Evolutionary conservation across 2,329 filamentous ascomycete genomes (phyloP).

Genomic region (Ophiostoma piceae): DNA sequence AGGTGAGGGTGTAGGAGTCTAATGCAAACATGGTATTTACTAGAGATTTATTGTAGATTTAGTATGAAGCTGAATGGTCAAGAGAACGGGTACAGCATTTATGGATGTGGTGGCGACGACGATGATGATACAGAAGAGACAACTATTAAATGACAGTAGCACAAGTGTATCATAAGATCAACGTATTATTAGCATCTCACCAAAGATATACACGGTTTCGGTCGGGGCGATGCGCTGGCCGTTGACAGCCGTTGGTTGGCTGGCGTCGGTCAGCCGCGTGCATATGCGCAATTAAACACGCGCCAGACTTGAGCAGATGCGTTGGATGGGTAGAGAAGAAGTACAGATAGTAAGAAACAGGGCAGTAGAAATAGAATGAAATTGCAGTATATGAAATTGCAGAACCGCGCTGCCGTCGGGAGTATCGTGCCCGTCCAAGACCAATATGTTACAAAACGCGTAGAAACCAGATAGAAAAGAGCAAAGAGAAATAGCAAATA

Average conservation of each 20-base stretch:
- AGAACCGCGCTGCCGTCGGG: conserved; percentile 1
- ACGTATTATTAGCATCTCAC: not conserved
- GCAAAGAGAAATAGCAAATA: not conserved
- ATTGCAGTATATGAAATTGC: not conserved
- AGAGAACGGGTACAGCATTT: no score
- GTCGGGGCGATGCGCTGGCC: conserved; percentile 19
- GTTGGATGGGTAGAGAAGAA: not conserved
- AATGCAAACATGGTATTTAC: no score
- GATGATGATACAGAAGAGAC: not conserved
- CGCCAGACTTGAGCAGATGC: no score
- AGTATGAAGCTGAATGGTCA: no score
- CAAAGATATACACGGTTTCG: not conserved
- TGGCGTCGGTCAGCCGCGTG: conserved; percentile 3
- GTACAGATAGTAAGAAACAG: not conserved
- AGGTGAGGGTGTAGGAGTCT: no score
- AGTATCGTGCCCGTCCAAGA: not conserved
- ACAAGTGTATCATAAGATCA: not conserved
- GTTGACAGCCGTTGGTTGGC: conserved; percentile 17
- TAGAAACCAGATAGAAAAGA: not conserved
- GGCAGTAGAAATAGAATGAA: not conserved
- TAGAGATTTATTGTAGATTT: no score
- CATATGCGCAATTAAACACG: conserved; percentile 4
- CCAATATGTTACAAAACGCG: conserved; percentile 7
- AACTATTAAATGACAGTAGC: not conserved
- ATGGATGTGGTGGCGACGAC: no score